Evolutionary conservation across 805 yeast genomes (phyloP).

Genomic region (Wickerhamiella domercqiae): DNA sequence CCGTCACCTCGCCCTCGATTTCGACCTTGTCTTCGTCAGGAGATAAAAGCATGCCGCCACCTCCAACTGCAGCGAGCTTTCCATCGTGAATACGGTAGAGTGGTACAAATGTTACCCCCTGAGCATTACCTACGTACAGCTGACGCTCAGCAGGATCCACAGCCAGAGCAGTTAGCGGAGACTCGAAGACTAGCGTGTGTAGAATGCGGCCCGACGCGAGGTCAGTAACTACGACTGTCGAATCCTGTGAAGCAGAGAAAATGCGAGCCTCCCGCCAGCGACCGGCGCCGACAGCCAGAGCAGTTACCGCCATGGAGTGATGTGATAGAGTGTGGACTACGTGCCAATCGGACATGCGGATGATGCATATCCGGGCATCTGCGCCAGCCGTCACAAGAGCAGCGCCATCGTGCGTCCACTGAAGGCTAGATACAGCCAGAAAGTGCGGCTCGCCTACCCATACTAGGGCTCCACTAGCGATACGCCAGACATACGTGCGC

Average conservation of each 20-base stretch:
- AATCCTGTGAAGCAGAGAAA: constrained; percentile 56
- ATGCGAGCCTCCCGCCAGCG: constrained; percentile 43
- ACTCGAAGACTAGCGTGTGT: constrained; percentile 57
- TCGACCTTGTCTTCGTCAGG: constrained; percentile 30
- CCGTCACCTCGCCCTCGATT: constrained; percentile 28
- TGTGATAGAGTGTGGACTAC: constrained; percentile 20
- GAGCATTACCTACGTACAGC: constrained; percentile 49
- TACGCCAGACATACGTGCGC: constrained; percentile 70
- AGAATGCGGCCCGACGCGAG: constrained; percentile 32
- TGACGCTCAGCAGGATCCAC: constrained; percentile 70
- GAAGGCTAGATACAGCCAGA: constrained; percentile 49
- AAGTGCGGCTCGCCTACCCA: constrained; percentile 64
- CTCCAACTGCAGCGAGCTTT: constrained; percentile 44
- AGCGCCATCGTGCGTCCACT: constrained; percentile 46
- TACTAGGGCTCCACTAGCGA: constrained; percentile 58
- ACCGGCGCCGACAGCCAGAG: constrained; percentile 36
- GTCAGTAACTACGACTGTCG: constrained; percentile 60
- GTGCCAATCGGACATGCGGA: constrained; percentile 31
- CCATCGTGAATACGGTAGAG: constrained; percentile 29
- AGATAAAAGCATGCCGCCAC: constrained; percentile 36
- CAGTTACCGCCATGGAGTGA: constrained; percentile 36
- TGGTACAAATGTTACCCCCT: constrained; percentile 48
- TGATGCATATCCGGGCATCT: constrained; percentile 65
- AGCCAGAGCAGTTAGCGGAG: constrained; percentile 40
- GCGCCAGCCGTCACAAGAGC: constrained; percentile 60